phyloP scores from a whole-genome alignment of 1,284 basidiomycete genomes.

The Irpex lacteus region DNA sequence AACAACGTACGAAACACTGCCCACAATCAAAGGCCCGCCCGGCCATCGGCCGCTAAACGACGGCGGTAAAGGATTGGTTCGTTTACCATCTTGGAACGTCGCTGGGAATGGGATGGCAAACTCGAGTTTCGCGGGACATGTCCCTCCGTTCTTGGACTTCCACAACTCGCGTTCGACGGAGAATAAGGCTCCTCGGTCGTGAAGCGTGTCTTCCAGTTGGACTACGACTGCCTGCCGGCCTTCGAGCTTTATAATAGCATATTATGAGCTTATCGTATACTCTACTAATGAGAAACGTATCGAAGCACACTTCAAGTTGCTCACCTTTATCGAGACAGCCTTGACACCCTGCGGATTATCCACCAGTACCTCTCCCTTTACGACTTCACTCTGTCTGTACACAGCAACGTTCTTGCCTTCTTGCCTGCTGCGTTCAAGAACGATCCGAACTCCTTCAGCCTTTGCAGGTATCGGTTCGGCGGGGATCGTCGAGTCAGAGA shows the following conservation, averaged over 20 bases:
- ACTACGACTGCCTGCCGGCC: not conserved
- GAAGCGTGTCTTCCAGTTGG: conserved; percentile 22
- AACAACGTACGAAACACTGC: conserved; percentile 37
- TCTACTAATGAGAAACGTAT: not conserved
- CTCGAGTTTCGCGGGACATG: conserved; percentile 45
- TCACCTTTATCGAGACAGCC: conserved; percentile 16
- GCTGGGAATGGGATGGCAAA: conserved; percentile 48
- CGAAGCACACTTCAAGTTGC: not conserved
- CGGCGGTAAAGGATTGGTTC: conserved; percentile 45
- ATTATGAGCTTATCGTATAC: not conserved
- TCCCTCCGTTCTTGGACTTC: conserved; percentile 23
- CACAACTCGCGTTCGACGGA: conserved; percentile 33
- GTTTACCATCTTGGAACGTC: conserved; percentile 36
- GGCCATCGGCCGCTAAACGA: conserved; percentile 39
- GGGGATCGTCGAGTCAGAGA: conserved; percentile 12
- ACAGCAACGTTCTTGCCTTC: not conserved
- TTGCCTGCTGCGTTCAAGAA: not conserved
- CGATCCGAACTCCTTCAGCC: not conserved
- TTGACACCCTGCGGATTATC: not conserved
- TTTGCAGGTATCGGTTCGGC: conserved; percentile 21
- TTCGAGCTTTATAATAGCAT: not conserved
- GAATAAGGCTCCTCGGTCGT: not conserved
- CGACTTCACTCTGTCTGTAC: not conserved
- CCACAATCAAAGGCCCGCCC: conserved; percentile 30
- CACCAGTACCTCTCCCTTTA: not conserved